A percentile compares a stretch with the other conserved stretches of the same genome.
Conservation (phyloP, 2,329 filamentous ascomycete species). For the Chalaropsis ovoidea region DNA sequence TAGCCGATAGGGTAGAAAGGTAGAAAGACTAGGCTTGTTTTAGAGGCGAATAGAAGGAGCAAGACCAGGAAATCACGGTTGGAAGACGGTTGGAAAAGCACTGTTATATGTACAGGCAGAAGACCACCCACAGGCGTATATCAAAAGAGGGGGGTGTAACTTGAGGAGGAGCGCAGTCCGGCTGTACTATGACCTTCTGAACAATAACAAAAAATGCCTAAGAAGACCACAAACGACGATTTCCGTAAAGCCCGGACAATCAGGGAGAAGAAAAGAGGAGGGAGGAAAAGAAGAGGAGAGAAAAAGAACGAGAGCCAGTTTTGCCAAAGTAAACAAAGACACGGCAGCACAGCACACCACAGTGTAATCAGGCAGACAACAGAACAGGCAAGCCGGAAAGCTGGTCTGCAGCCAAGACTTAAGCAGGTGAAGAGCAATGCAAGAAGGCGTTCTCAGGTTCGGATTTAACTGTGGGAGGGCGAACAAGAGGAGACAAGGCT, state of each 20-base stretch:
- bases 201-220: not conserved
- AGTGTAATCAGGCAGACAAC: no score
- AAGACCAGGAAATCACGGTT: constrained; percentile 1
- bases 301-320: not conserved
- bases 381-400: not conserved
- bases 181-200: not conserved
- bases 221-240: not conserved
- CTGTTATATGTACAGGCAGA: not conserved
- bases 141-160: not conserved
- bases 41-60: constrained; percentile 3
- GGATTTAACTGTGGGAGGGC: not conserved
- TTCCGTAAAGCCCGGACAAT: not conserved
- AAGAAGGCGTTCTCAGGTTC: not conserved
- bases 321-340: not conserved
- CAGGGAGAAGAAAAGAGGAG: not conserved
- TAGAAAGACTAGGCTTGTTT: constrained; percentile 4
- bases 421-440: no score
- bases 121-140: not conserved
- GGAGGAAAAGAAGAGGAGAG: not conserved
- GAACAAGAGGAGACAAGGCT: not conserved
- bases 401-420: not conserved
- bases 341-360: not conserved
- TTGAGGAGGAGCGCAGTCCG: not conserved
- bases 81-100: not conserved
- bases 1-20: constrained; percentile 1